Base-by-base conservation (phyloP, 352 stramenopile species). In the Phytopythium sindhum region DNA sequence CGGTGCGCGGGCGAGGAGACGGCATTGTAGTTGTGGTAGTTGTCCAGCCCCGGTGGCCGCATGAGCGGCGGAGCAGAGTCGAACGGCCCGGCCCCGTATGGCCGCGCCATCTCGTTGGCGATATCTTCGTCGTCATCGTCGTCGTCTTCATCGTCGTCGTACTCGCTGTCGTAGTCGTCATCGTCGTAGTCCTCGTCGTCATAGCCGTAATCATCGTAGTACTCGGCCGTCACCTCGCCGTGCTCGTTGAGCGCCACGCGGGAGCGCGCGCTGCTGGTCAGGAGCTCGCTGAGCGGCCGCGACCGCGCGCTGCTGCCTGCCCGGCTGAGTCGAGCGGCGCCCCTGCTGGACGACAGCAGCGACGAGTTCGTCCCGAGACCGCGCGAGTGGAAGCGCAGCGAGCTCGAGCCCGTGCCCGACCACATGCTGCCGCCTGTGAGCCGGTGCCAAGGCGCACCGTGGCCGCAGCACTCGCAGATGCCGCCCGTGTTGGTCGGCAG, bases 401-500 rank as follows among this genome's bases (percentile, higher is more conserved):
- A 35, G 54, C 26, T 47, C 23, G 37, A 41, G 12, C 4, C 48
- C 26, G 55, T 39, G 14, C 24, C 42, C 15, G 56, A 48, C 56
- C 56, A 61, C 69, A 80, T 88, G 6, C 58, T 78, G 4, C 80
- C 80, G 31, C 82, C 80, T 0, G 77, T 59, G 0, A 91, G 66
- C 39, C 81, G 78, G 59, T 95, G 86, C 86, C 86, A 95, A 0
- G 78, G 66, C 7, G 67, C 82, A 28, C 86, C 86, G 57, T 95
- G 86, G 21, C 77, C 68, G 56, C 86, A 95, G 62, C 81, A 81
- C 31, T 80, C 82, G 61, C 86, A 95, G 0, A 93, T 62, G 5
- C 84, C 82, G 26, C 83, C 84, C 0, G 68, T 45, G 53, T 91
- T 88, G 21, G 74, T 65, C 24, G 74, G 68, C 33, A 73, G 71